Evolutionary conservation across 257 asterid species (phyloP), one percentile per base, ranked within the genome.

Genomic region (Buddleja alternifolia): DNA sequence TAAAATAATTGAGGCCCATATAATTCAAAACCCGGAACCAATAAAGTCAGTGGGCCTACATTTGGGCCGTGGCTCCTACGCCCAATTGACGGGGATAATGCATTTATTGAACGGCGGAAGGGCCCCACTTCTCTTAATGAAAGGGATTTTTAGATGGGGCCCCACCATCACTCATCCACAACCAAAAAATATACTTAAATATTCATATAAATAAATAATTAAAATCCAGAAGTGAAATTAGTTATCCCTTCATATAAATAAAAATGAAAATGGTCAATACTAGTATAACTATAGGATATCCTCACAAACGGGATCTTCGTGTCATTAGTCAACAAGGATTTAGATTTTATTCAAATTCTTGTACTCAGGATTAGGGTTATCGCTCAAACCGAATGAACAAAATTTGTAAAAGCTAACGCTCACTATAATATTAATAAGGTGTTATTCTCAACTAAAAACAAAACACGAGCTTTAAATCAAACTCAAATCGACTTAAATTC

Each of bases 1-100:
- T 7, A 11, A 21, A 34, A 37, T 20, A n/a, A 50, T 51, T 20
- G 15, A 10, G 70, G 73, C 47, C 70, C 76, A 71, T 62, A 46
- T 51, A 40, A 70, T 39, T 41, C 46, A 42, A 42, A 56, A 0
- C 12, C 50, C 29, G 4, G 6, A 15, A 25, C 8, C 3, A 7
- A 4, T 10, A 14, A 64, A 46, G 4, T 6, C 5, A 25, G 50
- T 32, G 36, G 67, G 66, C 66, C 53, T 9, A 8, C 1, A 3
- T 6, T 15, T 44, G 54, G 66, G 65, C 42, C 66, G 7, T 41
- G 19, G 3, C 24, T 34, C 25, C 25, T 16, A 40, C 8, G 50
- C 24, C 55, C 54, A 55, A 67, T 53, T 67, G 32, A 42, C n/a
- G 57, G 69, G 42, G 56, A n/a, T 15, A 10, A 25, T 3, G 57